phyloP scores from a whole-genome alignment of 352 stramenopile species.

The Phytophthora ramorum region DNA sequence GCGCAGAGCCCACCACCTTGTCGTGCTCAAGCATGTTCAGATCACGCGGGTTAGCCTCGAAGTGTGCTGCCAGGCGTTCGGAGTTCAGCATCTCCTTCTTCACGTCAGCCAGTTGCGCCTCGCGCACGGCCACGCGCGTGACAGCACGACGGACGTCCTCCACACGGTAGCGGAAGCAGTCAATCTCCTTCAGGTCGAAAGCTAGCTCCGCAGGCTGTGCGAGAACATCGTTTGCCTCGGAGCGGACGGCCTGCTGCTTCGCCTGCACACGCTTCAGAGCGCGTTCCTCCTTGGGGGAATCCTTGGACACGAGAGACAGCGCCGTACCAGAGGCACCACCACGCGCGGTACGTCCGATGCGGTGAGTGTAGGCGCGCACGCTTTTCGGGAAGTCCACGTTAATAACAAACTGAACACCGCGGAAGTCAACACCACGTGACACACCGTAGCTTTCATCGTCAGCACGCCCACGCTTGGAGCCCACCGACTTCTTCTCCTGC shows the following conservation, averaged over 20 bases:
- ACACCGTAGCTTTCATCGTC: slow-evolving; percentile 95
- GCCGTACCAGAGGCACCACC: slow-evolving; percentile 96
- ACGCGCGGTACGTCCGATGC: slow-evolving; percentile 97
- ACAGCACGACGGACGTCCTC: slow-evolving; percentile 95
- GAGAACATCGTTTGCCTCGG: slow-evolving; percentile 83
- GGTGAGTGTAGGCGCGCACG: slow-evolving; percentile 97
- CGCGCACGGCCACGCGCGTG: slow-evolving; percentile 94
- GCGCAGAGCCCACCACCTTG: slow-evolving; percentile 93
- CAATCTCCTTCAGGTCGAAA: slow-evolving; percentile 98
- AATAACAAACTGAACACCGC: slow-evolving; percentile 98
- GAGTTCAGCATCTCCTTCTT: slow-evolving; percentile 99
- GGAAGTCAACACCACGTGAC: slow-evolving; percentile 98
- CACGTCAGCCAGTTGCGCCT: slow-evolving; percentile 96
- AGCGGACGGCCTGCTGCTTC: slow-evolving; percentile 88
- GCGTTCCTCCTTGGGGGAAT: slow-evolving; percentile 81
- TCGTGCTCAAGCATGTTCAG: slow-evolving; percentile 97
- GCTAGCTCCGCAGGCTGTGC: slow-evolving; percentile 95
- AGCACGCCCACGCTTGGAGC: slow-evolving; percentile 56
- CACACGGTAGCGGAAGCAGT: slow-evolving; percentile 98
- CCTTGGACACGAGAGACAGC: slow-evolving; percentile 93
- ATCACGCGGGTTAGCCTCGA: slow-evolving; percentile 97
- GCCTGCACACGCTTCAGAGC: slow-evolving; percentile 93
- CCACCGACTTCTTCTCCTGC: slow-evolving; percentile 41
- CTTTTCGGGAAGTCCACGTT: slow-evolving; percentile 99
- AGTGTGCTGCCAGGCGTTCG: slow-evolving; percentile 96